Evolutionary conservation across 495 filamentous ascomycete genomes (phyloP).

Genomic region (Hyaloscypha finlandica): DNA sequence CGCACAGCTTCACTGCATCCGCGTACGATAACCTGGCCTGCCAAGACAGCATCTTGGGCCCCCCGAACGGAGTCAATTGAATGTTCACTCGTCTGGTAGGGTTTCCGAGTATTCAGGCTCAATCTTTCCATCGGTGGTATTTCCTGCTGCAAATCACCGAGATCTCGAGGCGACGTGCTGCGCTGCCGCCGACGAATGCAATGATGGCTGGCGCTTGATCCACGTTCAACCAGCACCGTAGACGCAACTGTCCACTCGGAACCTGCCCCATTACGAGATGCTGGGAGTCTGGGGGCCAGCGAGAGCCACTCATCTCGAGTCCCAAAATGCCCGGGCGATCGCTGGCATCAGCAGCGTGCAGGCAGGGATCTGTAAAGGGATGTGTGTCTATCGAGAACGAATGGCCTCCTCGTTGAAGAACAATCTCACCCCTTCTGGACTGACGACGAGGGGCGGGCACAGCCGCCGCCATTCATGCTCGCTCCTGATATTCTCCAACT

Average conservation of each 20-base stretch:
- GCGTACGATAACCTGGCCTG: not conserved
- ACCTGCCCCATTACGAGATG: not conserved
- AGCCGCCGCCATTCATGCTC: not conserved
- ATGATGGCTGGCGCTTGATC: not conserved
- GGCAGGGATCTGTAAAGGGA: not conserved
- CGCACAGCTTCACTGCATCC: no score
- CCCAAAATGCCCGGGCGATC: not conserved
- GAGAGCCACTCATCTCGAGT: not conserved
- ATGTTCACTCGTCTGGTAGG: not conserved
- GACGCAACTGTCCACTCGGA: not conserved
- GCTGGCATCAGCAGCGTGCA: not conserved
- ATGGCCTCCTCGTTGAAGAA: not conserved
- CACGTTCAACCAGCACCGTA: not conserved
- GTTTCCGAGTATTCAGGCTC: not conserved
- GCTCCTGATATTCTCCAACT: not conserved
- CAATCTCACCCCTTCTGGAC: not conserved
- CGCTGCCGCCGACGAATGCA: not conserved
- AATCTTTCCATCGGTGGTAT: slow-evolving; percentile 13
- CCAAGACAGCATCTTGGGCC: not conserved
- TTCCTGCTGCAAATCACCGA: slow-evolving; percentile 15
- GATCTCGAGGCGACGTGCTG: not conserved
- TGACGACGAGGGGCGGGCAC: not conserved
- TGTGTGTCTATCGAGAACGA: not conserved
- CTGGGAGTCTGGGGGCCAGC: not conserved
- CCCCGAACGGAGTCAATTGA: not conserved